Conservation (phyloP, 192 early-diverging fungal species). For the Linnemannia hyalina region DNA sequence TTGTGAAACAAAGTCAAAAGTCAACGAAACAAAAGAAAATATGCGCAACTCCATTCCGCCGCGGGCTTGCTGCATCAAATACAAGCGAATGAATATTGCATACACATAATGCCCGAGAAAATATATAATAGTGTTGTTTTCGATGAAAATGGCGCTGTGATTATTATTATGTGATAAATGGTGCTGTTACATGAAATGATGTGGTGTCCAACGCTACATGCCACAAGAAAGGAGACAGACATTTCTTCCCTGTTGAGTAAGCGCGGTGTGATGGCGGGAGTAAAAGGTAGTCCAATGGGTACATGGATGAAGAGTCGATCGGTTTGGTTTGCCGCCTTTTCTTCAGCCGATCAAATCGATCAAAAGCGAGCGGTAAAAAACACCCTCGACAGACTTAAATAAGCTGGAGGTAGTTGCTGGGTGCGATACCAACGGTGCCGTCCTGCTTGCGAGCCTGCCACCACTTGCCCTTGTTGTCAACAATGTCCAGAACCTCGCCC, state of each 20-base stretch:
- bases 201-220: neutral
- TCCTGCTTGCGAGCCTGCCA: slow-evolving; percentile 92
- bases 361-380: neutral
- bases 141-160: neutral
- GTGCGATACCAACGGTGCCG: slow-evolving; percentile 88
- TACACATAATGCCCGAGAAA: neutral
- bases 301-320: no score
- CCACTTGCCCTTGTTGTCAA: slow-evolving; percentile 96
- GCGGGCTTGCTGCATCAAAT: neutral
- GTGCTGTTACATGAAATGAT: neutral
- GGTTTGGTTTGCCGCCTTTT: no score
- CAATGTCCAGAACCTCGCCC: slow-evolving; percentile 87
- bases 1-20: neutral
- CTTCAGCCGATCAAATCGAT: neutral
- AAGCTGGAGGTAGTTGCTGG: slow-evolving; percentile 82
- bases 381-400: slow-evolving; percentile 30
- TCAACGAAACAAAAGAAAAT: neutral
- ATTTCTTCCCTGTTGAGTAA: no score
- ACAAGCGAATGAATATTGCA: neutral
- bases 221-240: no score
- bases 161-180: slow-evolving; percentile 9
- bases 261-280: no score
- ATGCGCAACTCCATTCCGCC: neutral
- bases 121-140: neutral
- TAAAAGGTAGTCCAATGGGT: no score